Evolutionary conservation across 1,284 basidiomycete species (phyloP).

Genomic region (Cryptococcus sp.): DNA sequence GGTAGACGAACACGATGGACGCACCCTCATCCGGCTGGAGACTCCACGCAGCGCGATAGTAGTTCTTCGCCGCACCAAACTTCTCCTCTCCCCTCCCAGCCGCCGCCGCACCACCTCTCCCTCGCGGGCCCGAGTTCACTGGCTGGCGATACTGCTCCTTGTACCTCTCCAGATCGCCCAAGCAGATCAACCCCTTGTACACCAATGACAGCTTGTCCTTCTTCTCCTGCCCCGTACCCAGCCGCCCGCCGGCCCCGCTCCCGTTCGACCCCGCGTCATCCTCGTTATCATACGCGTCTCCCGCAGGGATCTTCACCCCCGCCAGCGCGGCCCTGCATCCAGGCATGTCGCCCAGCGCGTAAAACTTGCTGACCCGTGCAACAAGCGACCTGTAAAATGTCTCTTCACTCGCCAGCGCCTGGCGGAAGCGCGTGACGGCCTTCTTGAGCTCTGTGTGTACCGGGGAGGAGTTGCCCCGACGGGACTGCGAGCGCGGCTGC

Average conservation of each 20-base stretch:
- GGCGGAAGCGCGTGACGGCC: constrained; percentile 76
- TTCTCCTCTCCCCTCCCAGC: constrained; percentile 22
- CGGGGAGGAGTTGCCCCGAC: neutral
- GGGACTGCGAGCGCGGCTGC: neutral
- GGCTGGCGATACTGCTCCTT: constrained; percentile 68
- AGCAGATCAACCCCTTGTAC: constrained; percentile 82
- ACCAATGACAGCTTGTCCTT: constrained; percentile 66
- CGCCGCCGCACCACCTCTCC: constrained; percentile 20
- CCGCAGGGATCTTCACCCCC: constrained; percentile 44
- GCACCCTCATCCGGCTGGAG: constrained; percentile 66
- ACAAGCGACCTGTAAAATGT: constrained; percentile 80
- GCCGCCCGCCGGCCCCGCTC: neutral
- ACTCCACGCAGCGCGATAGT: constrained; percentile 77
- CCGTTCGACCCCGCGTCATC: constrained; percentile 27
- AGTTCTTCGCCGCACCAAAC: constrained; percentile 69
- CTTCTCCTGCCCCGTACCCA: constrained; percentile 53
- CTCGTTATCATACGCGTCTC: constrained; percentile 45
- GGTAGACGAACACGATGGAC: constrained; percentile 14
- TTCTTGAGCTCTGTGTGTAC: constrained; percentile 67
- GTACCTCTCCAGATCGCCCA: constrained; percentile 92
- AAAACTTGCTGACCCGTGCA: constrained; percentile 65
- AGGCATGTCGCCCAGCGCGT: constrained; percentile 59
- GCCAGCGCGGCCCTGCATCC: neutral
- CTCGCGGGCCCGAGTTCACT: constrained; percentile 18
- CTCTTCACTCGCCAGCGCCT: constrained; percentile 80